Conservation (phyloP, 768 basidiomycete genomes). For the Mycena rosella region DNA sequence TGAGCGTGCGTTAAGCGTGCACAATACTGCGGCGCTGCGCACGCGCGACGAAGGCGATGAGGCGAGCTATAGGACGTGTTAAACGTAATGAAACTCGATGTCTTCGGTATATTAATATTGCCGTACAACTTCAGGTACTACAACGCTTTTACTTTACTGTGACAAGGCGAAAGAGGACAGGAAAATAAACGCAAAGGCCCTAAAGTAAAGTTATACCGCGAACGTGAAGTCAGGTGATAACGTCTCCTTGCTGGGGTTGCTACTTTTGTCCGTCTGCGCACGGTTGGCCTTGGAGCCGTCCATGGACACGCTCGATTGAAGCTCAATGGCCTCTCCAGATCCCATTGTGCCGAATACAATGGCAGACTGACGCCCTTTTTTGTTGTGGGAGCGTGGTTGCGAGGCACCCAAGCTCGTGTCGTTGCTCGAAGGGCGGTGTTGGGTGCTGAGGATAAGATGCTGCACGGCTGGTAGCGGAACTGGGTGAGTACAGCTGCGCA, state of each 20-base stretch:
- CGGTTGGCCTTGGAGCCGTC: slow-evolving; percentile 2
- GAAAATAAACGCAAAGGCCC: slow-evolving; percentile 8
- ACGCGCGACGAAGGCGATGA: no score
- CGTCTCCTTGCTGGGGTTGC: neutral
- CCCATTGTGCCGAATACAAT: neutral
- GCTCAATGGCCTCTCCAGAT: slow-evolving; percentile 1
- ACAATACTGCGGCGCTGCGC: no score
- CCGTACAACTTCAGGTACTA: no score
- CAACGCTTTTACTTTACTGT: no score
- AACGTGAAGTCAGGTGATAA: slow-evolving; percentile 4
- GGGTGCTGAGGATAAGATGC: slow-evolving; percentile 19
- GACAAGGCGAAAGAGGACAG: neutral
- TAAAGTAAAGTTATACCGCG: slow-evolving; percentile 7
- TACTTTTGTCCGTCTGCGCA: slow-evolving; percentile 1
- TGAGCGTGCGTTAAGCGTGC: no score
- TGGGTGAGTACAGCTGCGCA: neutral
- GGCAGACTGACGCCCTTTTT: neutral
- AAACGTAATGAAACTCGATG: no score
- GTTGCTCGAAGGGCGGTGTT: slow-evolving; percentile 1
- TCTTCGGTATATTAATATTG: no score
- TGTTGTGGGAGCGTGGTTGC: slow-evolving; percentile 6
- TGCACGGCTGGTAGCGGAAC: slow-evolving; percentile 15
- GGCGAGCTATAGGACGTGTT: no score
- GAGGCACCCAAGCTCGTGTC: neutral
- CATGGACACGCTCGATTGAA: slow-evolving; percentile 5